Base-by-base conservation (phyloP, 2,329 filamentous ascomycete genomes). In the Xylariaceae sp. region DNA sequence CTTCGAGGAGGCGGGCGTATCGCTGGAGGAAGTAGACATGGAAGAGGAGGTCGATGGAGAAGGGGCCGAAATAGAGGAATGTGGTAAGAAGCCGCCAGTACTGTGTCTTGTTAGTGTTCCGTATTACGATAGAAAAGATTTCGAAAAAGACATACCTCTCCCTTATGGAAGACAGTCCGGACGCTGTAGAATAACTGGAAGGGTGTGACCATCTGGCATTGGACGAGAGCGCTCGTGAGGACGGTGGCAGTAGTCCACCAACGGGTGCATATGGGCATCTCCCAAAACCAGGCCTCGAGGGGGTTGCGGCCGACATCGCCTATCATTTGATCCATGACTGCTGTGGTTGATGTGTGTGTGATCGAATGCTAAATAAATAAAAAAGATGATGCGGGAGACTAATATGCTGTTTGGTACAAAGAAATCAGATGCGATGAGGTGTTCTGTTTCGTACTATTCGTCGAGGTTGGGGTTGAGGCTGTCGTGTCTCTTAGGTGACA, bases 121-220 rank as follows among this genome's bases (percentile, higher is more conserved):
- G 38, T 27, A 40, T 55, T 40, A 55, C 50, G 22, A 45, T 17
- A 36, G 41, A 22, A 16, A n/a, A 37, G 5, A 20, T 33, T 22
- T 6, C 16, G 32, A 42, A 19, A 16, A n/a, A 32, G n/a, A 29
- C 80, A 52, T 69, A 95, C 91, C 81, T 97, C 91, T 53, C 86
- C 86, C 70, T 95, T 95, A 53, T 85, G 73, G 64, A 95, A 96
- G 47, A 97, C 93, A 6, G 91, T 83, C 40, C 88, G 82, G 61
- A 92, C 93, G 72, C 90, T 96, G 74, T 96, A 97, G 72, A 97
- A 98, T 22, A 98, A 80, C 70, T 97, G 91, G 62, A 94, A 96
- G 7, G 91, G 89, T 12, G 87, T 93, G 53, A 97, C 74, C 65
- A 97, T 84, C 60, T 94, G 83, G 69, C 90, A 97, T 68, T 97